phyloP scores from a whole-genome alignment of 2,329 filamentous ascomycete species.

The Paradendryphiella salina region DNA sequence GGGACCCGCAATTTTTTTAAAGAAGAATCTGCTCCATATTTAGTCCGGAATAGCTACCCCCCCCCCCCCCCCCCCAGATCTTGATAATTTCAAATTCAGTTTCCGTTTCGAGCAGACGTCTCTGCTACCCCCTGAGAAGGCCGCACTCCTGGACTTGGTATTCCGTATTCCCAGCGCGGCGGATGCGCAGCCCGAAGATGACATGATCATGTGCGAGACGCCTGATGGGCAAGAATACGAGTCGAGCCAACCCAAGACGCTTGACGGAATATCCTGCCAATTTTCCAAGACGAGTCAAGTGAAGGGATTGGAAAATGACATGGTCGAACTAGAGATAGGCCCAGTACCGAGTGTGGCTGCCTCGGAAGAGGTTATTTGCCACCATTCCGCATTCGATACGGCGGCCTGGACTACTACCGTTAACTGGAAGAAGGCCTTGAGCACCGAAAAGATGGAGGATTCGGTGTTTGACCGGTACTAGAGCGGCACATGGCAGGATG shows the following conservation, averaged over 20 bases:
- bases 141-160: background rate
- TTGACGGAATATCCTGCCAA: background rate
- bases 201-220: background rate
- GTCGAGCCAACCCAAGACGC: background rate
- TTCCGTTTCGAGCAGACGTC: background rate
- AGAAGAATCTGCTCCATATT: too few relatives aligned
- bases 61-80: background rate
- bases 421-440: background rate
- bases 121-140: background rate
- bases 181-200: background rate
- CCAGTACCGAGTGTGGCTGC: background rate
- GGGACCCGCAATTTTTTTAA: too few relatives aligned
- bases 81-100: conserved; percentile 3
- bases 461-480: too few relatives aligned
- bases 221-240: background rate
- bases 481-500: too few relatives aligned
- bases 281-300: background rate
- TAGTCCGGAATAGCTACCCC: too few relatives aligned
- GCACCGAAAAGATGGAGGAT: too few relatives aligned
- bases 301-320: background rate
- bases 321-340: background rate
- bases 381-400: background rate
- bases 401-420: background rate
- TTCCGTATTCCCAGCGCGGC: background rate
- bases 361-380: background rate